Base-by-base conservation (phyloP, 2,329 filamentous ascomycete species). In the Endocalyx cinctus region DNA sequence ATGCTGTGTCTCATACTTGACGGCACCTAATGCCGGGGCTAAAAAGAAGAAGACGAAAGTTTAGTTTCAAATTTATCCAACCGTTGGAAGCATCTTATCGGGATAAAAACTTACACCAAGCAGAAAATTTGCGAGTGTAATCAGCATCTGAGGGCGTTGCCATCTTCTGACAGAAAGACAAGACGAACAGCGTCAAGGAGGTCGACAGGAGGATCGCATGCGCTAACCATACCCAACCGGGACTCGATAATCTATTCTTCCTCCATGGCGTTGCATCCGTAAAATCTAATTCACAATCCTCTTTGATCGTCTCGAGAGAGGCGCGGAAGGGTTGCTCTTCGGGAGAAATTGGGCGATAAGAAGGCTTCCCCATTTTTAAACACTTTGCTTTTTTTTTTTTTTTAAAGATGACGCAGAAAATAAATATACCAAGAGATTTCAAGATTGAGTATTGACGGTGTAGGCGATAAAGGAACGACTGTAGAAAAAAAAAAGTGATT, bases 1-100 rank as follows among this genome's bases (percentile, higher is more conserved):
- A 27, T 69, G 65, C 7, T 67, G 55, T 4, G 59, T 66, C 42
- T 73, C 58, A 46, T 75, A 75, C 39, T 64, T 56, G 6, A 74
- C 64, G 0, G 64, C 61, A 16, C 59, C 54, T 2, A 62, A 62
- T 26, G 68, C 67, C 5, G 70, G 67, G 23, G 69, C 70, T 74
- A 33, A 28, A 8, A 23, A 12, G n/a, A n/a, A n/a, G n/a, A n/a
- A n/a, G n/a, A n/a, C n/a, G n/a, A n/a, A n/a, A n/a, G n/a, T n/a
- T n/a, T n/a, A n/a, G n/a, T n/a, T n/a, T n/a, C n/a, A n/a, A n/a
- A n/a, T n/a, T n/a, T n/a, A n/a, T n/a, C n/a, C n/a, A n/a, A n/a
- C n/a, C n/a, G n/a, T n/a, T n/a, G n/a, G n/a, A n/a, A n/a, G n/a
- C n/a, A n/a, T n/a, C n/a, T n/a, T n/a, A n/a, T n/a, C n/a, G n/a